Evolutionary conservation across 1,139 yeast species (phyloP).

Genomic region (Lodderomyces pseudojiufengensis): DNA sequence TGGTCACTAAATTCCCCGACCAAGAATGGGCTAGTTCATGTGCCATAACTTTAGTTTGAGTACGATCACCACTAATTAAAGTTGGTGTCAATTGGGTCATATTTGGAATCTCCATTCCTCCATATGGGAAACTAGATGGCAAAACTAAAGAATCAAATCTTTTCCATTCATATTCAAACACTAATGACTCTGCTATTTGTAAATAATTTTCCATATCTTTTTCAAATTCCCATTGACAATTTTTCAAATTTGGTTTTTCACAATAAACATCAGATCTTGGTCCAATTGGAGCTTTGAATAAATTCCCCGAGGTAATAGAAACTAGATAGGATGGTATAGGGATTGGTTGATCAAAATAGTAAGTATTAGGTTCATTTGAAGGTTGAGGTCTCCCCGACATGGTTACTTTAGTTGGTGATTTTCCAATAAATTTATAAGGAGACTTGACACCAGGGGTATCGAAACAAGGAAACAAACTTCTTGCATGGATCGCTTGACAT

Average conservation of each 20-base stretch:
- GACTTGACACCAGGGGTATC: slow-evolving; percentile 42
- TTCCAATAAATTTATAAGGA: slow-evolving; percentile 26
- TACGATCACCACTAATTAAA: slow-evolving; percentile 30
- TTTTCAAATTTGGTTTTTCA: slow-evolving; percentile 24
- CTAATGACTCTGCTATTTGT: slow-evolving; percentile 30
- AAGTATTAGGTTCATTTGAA: slow-evolving; percentile 10
- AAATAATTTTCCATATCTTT: slow-evolving; percentile 34
- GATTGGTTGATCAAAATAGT: slow-evolving; percentile 30
- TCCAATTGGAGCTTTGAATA: slow-evolving; percentile 29
- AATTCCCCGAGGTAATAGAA: slow-evolving; percentile 34
- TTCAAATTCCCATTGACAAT: slow-evolving; percentile 37
- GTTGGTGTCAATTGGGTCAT: slow-evolving; percentile 38
- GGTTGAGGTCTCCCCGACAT: slow-evolving; percentile 35
- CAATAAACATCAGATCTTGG: slow-evolving; percentile 33
- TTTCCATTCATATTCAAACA: slow-evolving; percentile 35
- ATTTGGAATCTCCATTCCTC: slow-evolving; percentile 41
- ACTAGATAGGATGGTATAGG: slow-evolving; percentile 37
- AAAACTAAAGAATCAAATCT: slow-evolving; percentile 32
- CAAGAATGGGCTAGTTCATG: slow-evolving; percentile 40
- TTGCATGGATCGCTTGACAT: slow-evolving; percentile 43
- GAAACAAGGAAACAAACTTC: slow-evolving; percentile 42
- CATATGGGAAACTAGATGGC: slow-evolving; percentile 36
- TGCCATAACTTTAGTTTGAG: slow-evolving; percentile 35
- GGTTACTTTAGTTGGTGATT: slow-evolving; percentile 29
- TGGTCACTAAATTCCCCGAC: slow-evolving; percentile 38